Percentiles rank a stretch among this genome's conserved stretches.
Conservation (phyloP, 2,329 filamentous ascomycete genomes). For the Lecanosticta acicola region DNA sequence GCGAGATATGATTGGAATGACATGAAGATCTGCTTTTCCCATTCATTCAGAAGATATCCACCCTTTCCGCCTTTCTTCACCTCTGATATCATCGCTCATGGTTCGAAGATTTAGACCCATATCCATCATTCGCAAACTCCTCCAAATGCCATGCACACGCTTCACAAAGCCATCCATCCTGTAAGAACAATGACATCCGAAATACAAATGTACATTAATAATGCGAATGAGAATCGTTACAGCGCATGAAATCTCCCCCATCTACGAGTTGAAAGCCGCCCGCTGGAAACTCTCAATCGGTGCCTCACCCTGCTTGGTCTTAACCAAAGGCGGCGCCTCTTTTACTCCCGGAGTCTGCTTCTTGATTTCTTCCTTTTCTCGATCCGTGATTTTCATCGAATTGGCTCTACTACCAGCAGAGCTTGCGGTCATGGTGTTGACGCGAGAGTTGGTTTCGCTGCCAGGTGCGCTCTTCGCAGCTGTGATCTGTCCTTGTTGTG, state of each 20-base stretch:
- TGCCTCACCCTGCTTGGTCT: conserved; percentile 59
- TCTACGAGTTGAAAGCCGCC: conserved; percentile 59
- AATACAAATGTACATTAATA: conserved; percentile 1
- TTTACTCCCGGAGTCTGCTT: conserved; percentile 15
- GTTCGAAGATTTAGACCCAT: too few species aligned
- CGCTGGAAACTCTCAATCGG: conserved; percentile 66
- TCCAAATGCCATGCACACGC: conserved; percentile 3
- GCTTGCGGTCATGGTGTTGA: conserved; percentile 51
- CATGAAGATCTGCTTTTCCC: too few species aligned
- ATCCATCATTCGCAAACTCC: not conserved
- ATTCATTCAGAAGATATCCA: not conserved
- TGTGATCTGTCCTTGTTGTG: conserved; percentile 43
- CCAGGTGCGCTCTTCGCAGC: conserved; percentile 36
- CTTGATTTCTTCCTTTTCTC: conserved; percentile 31
- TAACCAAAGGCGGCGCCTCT: conserved; percentile 44
- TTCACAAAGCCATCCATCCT: not conserved
- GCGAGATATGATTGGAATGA: too few species aligned
- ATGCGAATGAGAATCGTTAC: not conserved
- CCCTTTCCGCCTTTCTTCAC: not conserved
- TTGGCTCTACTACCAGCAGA: conserved; percentile 36
- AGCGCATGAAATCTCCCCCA: not conserved
- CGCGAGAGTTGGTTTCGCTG: conserved; percentile 44
- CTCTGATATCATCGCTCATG: too few species aligned
- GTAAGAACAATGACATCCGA: not conserved
- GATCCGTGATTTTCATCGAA: conserved; percentile 44